Evolutionary conservation across 2,329 filamentous ascomycete genomes (phyloP), one percentile per base, ranked within the genome.

Genomic region (Cladosporium oxysporum): DNA sequence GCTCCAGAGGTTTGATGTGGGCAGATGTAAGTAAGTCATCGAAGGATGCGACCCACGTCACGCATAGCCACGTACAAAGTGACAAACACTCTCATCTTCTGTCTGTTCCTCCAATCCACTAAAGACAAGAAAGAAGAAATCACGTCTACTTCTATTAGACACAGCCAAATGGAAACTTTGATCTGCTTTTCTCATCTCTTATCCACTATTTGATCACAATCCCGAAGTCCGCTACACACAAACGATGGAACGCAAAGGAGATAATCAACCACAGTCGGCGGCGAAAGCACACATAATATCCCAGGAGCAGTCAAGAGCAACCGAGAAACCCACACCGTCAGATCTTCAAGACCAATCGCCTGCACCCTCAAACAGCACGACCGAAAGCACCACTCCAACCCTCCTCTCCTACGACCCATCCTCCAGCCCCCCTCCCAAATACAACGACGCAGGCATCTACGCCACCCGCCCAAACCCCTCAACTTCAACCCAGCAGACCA

Each of bases 391-490:
- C 23, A 26, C 41, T 44, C 18, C 37, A 16, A 21, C 12, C 18
- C 41, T 41, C 6, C 37, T 41, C 37, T 41, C 37, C 37, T 41
- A n/a, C 3, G 64, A 68, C 49, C 68, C 67, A 5, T 65, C 64
- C 2, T 29, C n/a, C 10, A 64, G 58, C 49, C 65, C 67, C 8
- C 8, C 66, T 14, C 12, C 53, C 29, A n/a, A 44, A n/a, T 57
- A 66, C 58, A 67, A 71, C 55, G 59, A 68, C 16, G 16, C 50
- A 8, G 26, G 50, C 18, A 53, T 53, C 28, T 53, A 53, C 50
- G 28, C 50, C 18, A 44, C 41, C 18, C 41, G 41, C 10, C 41
- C 41, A 47, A 47, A 47, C n/a, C 10, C 41, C 7, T 47, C 41
- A 47, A 47, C 41, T 5, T 35, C 33, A 14, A 35, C 33, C 33